These are phyloP conservation scores for Pseudopithomyces maydicus DNA, from an alignment of 2,329 filamentous ascomycete genomes.

Conservation along the genomic window DNA sequence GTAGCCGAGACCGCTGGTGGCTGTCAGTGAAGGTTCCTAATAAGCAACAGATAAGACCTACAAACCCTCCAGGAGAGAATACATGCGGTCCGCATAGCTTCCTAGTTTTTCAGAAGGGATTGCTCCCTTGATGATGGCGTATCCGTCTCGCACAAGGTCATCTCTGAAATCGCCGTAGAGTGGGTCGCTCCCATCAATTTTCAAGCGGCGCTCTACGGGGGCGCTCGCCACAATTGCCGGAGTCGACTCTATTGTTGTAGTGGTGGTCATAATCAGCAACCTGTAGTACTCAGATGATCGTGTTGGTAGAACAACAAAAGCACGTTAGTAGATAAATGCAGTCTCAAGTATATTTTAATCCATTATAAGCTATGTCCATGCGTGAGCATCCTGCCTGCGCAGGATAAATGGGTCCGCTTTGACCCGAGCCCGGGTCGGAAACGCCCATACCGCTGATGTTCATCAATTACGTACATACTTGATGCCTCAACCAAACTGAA, in stretches of 20 bases:
- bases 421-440: neutral
- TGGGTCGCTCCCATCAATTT: constrained; percentile 23
- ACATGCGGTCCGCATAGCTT: constrained; percentile 38
- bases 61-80: constrained; percentile 39
- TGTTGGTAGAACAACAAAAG: too few relatives aligned
- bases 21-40: neutral
- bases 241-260: constrained; percentile 17
- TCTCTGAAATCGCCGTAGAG: constrained; percentile 42
- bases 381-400: too few relatives aligned
- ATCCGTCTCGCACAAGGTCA: constrained; percentile 49
- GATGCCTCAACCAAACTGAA: neutral
- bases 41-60: constrained; percentile 8
- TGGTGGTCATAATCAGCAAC: constrained; percentile 14
- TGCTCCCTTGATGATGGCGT: constrained; percentile 53
- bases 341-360: too few relatives aligned
- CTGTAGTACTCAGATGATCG: too few relatives aligned
- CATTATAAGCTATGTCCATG: too few relatives aligned
- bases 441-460: neutral
- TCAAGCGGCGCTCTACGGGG: constrained; percentile 11
- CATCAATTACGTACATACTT: neutral
- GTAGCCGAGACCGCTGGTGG: constrained; percentile 22
- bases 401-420: too few relatives aligned
- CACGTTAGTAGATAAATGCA: too few relatives aligned
- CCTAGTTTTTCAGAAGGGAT: constrained; percentile 49
- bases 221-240: constrained; percentile 15